Conservation (phyloP, 1,139 yeast genomes). For the Scheffersomyces parashehatae region DNA sequence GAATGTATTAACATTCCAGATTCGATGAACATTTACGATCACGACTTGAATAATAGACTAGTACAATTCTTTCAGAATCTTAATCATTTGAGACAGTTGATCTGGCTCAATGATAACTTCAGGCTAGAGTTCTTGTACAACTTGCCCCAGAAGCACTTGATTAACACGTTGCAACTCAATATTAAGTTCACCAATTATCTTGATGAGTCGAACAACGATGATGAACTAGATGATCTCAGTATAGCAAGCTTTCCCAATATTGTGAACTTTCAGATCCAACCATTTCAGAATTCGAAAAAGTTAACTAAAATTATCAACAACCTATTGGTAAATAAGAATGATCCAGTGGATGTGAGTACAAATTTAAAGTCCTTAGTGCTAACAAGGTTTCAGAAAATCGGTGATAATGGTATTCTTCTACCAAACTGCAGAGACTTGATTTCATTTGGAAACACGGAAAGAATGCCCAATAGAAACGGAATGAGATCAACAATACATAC, state of each 20-base stretch:
- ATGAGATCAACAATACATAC: not conserved
- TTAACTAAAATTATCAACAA: conserved; percentile 20
- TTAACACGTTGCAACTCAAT: conserved; percentile 25
- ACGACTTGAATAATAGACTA: conserved; percentile 20
- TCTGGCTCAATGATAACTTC: conserved; percentile 38
- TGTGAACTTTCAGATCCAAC: conserved; percentile 27
- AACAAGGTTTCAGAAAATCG: conserved; percentile 13
- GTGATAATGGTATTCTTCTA: not conserved
- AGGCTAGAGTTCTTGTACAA: conserved; percentile 24
- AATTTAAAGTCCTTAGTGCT: conserved; percentile 20
- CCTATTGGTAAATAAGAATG: conserved; percentile 15
- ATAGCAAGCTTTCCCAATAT: conserved; percentile 24
- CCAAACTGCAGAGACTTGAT: conserved; percentile 8
- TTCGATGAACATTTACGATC: conserved; percentile 33
- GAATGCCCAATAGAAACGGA: not conserved
- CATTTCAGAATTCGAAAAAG: conserved; percentile 23
- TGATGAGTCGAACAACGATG: conserved; percentile 11
- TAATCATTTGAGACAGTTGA: conserved; percentile 22
- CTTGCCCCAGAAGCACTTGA: conserved; percentile 19
- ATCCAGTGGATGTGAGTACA: conserved; percentile 8
- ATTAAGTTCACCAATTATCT: conserved; percentile 24
- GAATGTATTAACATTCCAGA: conserved; percentile 35
- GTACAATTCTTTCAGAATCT: conserved; percentile 21
- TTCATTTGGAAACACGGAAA: not conserved
- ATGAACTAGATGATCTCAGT: conserved; percentile 6